phyloP scores from a whole-genome alignment of 164 flowering plant genomes.

The Cinnamomum chago region DNA sequence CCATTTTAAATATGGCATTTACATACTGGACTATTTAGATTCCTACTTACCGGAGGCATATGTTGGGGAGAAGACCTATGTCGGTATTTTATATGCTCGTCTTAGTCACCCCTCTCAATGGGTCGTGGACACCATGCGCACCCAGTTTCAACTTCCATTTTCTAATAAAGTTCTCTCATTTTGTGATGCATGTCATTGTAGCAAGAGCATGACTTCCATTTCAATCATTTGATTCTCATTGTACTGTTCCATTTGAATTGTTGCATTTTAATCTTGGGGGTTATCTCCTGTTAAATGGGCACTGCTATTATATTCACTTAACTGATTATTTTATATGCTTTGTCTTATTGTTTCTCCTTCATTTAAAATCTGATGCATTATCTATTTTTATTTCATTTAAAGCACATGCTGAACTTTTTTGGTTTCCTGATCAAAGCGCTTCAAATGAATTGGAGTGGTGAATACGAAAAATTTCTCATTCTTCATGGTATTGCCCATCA shows the following conservation, averaged over 20 bases:
- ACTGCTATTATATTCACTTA: too few relatives aligned
- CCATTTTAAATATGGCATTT: not conserved
- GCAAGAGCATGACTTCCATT: not conserved
- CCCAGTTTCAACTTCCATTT: not conserved
- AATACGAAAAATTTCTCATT: not conserved
- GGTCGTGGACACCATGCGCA: too few relatives aligned
- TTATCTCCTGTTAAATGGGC: not conserved
- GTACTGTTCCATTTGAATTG: not conserved
- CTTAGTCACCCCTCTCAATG: not conserved
- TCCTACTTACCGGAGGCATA: not conserved
- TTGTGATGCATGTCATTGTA: too few relatives aligned
- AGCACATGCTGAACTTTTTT: not conserved
- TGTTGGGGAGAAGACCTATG: not conserved
- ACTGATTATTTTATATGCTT: too few relatives aligned
- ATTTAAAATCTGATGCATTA: too few relatives aligned
- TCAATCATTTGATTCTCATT: not conserved
- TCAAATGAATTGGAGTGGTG: not conserved
- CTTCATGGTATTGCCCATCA: not conserved
- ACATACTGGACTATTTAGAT: not conserved
- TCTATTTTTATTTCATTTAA: too few relatives aligned
- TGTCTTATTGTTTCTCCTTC: not conserved
- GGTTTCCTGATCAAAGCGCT: not conserved
- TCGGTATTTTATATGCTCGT: too few relatives aligned
- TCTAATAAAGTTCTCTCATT: not conserved
- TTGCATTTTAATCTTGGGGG: not conserved